Evolutionary conservation across 768 basidiomycete species (phyloP).

Genomic region (Cyathus striatus): DNA sequence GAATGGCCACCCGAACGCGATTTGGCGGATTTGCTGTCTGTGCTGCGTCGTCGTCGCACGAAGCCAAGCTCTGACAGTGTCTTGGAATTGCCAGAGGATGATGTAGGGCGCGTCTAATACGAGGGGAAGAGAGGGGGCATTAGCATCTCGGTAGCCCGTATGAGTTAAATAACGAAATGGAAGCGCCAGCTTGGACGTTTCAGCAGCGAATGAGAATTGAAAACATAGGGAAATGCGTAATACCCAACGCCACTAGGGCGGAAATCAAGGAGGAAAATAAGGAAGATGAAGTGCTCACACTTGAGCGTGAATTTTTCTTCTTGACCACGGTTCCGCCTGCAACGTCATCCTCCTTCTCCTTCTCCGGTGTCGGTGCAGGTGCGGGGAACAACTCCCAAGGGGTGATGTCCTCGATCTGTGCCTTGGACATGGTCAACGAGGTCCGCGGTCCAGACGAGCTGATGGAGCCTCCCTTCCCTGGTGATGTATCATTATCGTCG

Average conservation of each 20-base stretch:
- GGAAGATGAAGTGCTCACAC: background rate
- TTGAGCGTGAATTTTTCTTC: background rate
- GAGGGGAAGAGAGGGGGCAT: no score
- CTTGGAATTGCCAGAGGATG: conserved; percentile 18
- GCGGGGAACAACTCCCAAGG: conserved; percentile 26
- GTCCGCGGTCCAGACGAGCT: background rate
- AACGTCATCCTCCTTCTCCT: conserved; percentile 1
- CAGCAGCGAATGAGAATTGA: background rate
- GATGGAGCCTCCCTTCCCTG: background rate
- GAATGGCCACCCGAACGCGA: conserved; percentile 11
- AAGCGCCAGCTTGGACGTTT: background rate
- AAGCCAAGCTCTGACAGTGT: conserved; percentile 19
- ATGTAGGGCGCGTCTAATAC: conserved; percentile 20
- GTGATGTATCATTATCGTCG: background rate
- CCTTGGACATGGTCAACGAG: conserved; percentile 11
- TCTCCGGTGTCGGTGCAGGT: background rate
- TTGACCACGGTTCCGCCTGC: background rate
- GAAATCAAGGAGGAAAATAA: background rate
- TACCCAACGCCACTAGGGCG: background rate
- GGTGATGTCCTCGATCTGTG: conserved; percentile 22
- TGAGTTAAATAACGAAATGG: background rate
- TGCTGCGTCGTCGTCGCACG: conserved; percentile 27
- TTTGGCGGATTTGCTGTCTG: conserved; percentile 19
- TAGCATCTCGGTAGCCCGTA: no score
- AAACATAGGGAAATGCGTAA: background rate